Base-by-base conservation (phyloP, 192 early-diverging fungal genomes). In the Linnemannia zychae region DNA sequence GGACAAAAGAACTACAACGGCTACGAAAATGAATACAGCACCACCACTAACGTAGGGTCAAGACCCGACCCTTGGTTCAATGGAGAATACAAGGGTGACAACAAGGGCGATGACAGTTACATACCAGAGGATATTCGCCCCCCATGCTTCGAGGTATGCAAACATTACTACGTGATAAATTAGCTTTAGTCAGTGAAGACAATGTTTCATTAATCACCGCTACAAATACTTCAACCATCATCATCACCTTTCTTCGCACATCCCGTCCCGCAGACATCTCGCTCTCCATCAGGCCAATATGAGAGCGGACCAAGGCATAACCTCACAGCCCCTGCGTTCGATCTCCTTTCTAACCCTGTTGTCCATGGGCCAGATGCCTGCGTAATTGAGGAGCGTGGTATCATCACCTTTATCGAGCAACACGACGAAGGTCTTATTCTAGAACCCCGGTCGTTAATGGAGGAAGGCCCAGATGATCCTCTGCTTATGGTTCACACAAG, bases 401-500 rank as follows among this genome's bases (percentile, higher is more conserved):
- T 7, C 28, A 63, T 63, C 28, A 63, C 24, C 28, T 63, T 63
- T 33, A 63, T 63, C 28, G 57, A 63, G 57, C 57, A 63, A 15
- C 57, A 63, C 24, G 57, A 63, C 57, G 57, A 63, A 28, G 57
- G 57, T 24, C 57, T 63, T 31, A 63, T 63, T 12, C 24, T 63
- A 63, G 57, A 63, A 24, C 11, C 24, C 65, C 15, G 48, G 7
- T 74, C 44, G 1, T 17, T 22, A 13, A 11, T 2, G 15, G 28
- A 37, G 20, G 34, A 33, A 37, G 48, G 67, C 11, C 47, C 36
- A 11, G 60, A 67, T 12, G 37, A 67, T 16, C 38, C 72, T 2
- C 36, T 74, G 9, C 49, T 53, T 33, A 20, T 67, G 7, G 76
- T 77, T 60, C 74, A 76, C 50, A 73, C 75, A 22, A 34, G 71